Evolutionary conservation across 805 yeast genomes (phyloP), one percentile per base, ranked within the genome.

Genomic region (Suhomyces sp.): DNA sequence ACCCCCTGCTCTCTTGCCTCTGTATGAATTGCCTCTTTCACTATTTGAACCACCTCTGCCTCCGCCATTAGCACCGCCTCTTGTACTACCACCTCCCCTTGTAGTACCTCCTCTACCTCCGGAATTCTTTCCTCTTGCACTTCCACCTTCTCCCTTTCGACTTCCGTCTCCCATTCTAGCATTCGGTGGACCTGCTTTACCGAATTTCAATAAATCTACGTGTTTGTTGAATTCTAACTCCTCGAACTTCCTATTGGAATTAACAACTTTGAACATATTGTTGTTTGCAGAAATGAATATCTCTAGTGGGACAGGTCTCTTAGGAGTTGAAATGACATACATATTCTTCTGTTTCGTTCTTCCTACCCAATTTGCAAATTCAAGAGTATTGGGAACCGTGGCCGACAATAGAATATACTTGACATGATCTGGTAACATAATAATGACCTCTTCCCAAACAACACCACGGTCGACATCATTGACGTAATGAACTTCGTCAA

Each of bases 381-480:
- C 99, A 56, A 76, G 84, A 0, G 98, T 91, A 56, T 93, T 93
- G n/a, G 99, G 98, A 6, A 93, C 98, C 0, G 99, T 93, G 4
- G 99, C 99, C 9, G 96, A 87, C 25, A 93, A 69, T 25, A 93
- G 67, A 43, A 93, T 88, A 50, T 86, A 84, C 53, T 91, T 91
- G 39, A 93, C 93, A 55, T 93, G 97, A 45, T 90, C 96, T 0
- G 98, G 98, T 21, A 93, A 68, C 95, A 93, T 88, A 48, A 93
- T 93, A 42, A 93, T 93, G 15, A 93, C 97, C 63, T 93, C 98
- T 65, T 93, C 98, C 98, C 98, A 93, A 3, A 93, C 98, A 10
- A 93, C 98, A 53, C 98, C 98, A 60, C 98, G 79, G 51, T 88
- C 96, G 39, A 87, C 82, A 64, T 93, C 98, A 58, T 93, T 93